Conservation (phyloP, 1,284 basidiomycete genomes). For the Trichosporon faecale region DNA sequence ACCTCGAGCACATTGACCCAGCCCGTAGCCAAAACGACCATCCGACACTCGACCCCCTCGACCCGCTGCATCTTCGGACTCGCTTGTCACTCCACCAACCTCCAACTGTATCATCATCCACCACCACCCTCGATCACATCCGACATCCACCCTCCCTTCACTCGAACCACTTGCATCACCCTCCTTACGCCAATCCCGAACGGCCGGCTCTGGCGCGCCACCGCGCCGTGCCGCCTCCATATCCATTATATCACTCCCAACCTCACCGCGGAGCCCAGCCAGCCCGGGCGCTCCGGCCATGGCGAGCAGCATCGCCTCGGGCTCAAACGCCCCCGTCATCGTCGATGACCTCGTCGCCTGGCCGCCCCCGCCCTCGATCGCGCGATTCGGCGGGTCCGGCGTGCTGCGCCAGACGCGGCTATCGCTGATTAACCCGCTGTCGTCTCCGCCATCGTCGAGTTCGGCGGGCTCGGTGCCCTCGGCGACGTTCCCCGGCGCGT, state of each 20-base stretch:
- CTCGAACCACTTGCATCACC: neutral
- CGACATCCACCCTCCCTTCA: neutral
- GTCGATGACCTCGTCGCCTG: constrained; percentile 45
- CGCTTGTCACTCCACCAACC: too few species aligned
- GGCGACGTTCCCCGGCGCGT: constrained; percentile 10
- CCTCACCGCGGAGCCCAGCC: too few species aligned
- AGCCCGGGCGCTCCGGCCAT: neutral
- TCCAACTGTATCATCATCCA: too few species aligned
- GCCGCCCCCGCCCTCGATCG: constrained; percentile 34
- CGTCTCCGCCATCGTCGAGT: neutral
- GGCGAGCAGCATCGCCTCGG: constrained; percentile 21
- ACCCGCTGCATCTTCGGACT: too few species aligned
- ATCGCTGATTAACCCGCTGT: neutral
- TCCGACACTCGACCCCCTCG: neutral
- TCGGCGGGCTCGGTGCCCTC: neutral
- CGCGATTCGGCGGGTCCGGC: constrained; percentile 33
- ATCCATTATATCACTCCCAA: neutral
- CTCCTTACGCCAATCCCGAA: neutral
- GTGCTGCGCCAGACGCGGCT: constrained; percentile 20
- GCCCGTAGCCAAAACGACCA: neutral
- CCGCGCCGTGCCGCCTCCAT: constrained; percentile 6
- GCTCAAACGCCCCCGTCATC: constrained; percentile 45
- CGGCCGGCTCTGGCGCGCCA: neutral
- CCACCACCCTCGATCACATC: neutral
- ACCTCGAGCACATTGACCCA: neutral